Conservation (phyloP, 1,139 yeast species). For the Pichia sp. region DNA sequence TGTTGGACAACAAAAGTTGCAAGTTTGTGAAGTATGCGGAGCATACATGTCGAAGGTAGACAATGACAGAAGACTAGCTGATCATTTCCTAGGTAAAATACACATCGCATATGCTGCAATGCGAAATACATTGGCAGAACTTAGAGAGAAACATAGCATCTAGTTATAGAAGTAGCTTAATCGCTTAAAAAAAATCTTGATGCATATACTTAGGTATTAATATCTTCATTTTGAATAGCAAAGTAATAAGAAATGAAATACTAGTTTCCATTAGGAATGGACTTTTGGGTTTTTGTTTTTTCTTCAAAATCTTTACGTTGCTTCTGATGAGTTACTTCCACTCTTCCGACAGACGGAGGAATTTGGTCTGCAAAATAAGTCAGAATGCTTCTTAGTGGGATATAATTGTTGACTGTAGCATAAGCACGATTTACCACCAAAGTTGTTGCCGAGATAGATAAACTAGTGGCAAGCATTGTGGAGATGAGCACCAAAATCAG, state of each 20-base stretch:
- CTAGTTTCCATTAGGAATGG: neutral
- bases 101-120: conserved; percentile 79
- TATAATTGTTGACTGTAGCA: neutral
- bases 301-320: conserved; percentile 5
- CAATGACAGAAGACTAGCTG: conserved; percentile 84
- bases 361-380: conserved; percentile 27
- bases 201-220: neutral
- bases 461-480: conserved; percentile 2
- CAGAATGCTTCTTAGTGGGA: conserved; percentile 21
- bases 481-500: conserved; percentile 7
- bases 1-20: conserved; percentile 83
- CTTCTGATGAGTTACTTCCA: conserved; percentile 18
- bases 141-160: conserved; percentile 34
- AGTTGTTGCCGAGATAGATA: conserved; percentile 2
- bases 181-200: neutral
- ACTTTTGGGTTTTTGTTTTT: neutral
- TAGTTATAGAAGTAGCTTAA: neutral
- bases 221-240: neutral
- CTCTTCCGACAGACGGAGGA: conserved; percentile 32
- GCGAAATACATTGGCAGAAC: conserved; percentile 56
- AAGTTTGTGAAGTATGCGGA: conserved; percentile 89
- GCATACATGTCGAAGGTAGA: conserved; percentile 85
- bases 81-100: conserved; percentile 84
- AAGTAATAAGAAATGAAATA: neutral
- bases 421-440: neutral